Conservation (phyloP, 169 alveolate species). For the Pseudocohnilembus persalinus region DNA sequence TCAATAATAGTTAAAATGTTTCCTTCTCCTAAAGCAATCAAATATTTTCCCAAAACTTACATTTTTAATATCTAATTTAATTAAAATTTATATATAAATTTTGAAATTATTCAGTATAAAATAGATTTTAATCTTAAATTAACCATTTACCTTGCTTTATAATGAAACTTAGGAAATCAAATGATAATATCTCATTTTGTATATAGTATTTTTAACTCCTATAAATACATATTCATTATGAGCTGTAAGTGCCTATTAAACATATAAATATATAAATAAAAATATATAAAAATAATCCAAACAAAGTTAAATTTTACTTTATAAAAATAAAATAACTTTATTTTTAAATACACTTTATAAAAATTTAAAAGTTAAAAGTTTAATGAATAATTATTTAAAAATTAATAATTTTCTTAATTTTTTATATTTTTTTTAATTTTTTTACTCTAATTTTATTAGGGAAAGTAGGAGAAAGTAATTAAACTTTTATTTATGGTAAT, state of each 20-base stretch:
- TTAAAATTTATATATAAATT: too few species aligned
- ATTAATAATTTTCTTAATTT: too few species aligned
- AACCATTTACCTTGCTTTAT: background rate
- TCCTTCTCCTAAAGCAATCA: background rate
- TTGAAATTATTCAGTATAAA: too few species aligned
- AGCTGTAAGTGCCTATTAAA: background rate
- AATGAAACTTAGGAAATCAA: constrained; percentile 8
- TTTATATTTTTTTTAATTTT: background rate
- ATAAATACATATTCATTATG: constrained; percentile 11
- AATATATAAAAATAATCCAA: too few species aligned
- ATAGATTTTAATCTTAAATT: too few species aligned
- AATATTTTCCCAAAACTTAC: constrained; percentile 1
- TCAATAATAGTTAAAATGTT: constrained; percentile 10
- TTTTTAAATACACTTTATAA: too few species aligned
- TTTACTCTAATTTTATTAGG: constrained; percentile 8
- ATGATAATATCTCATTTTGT: constrained; percentile 28
- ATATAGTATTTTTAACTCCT: constrained; percentile 16
- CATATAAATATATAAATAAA: too few species aligned
- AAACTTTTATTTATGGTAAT: constrained; percentile 16
- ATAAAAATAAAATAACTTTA: too few species aligned
- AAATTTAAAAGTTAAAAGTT: too few species aligned
- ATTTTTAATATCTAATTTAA: background rate
- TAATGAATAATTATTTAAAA: too few species aligned
- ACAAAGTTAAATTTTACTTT: too few species aligned
- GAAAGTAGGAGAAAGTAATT: constrained; percentile 9